Evolutionary conservation across 495 filamentous ascomycete genomes (phyloP), one percentile per base, ranked within the genome.

Genomic region (Lentithecium fluviatile): DNA sequence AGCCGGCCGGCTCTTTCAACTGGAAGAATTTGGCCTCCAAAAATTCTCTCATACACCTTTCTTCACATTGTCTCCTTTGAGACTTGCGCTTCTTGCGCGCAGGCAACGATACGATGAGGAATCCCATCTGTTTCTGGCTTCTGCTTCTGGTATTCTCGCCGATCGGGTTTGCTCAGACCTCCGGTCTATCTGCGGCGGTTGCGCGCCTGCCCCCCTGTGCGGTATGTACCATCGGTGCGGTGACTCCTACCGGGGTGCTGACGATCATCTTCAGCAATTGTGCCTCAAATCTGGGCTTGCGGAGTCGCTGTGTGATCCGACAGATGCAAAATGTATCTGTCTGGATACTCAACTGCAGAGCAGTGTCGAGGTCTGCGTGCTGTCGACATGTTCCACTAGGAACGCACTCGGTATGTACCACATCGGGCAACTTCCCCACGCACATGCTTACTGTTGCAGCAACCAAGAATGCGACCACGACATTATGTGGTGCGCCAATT

Each of bases 251-350:
- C 19, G 4, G 15, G n/a, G 40, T n/a, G 11, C 20, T 23, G 32
- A 23, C 8, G 15, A 43, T 34, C 21, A 10, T 13, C 15, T 50
- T 24, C 20, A 66, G 62, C n/a, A 56, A 23, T 6, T 36, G 45
- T 66, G 62, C 45, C 56, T 66, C 13, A 15, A 45, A 21, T 52
- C 32, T 11, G 32, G 50, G 0, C 34, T 66, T 21, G 19, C 21
- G 21, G 20, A 12, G 19, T 66, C 62, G 8, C 47, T 57, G 0
- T 66, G 62, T 24, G 17, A 29, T 6, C 45, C 56, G 10, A 61
- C 62, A 15, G 47, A 66, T 46, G 21, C 43, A 32, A 66, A 24
- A 46, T 66, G 62, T 32, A 61, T 66, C 36, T 66, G 62, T 38
- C 43, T 36, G 7, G 46, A 66, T 26, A 1, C 19, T 3, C 3